Percentiles rank a stretch among this genome's conserved stretches.
phyloP scores from a whole-genome alignment of 2,329 filamentous ascomycete genomes.

The Microdochium trichocladiopsis region DNA sequence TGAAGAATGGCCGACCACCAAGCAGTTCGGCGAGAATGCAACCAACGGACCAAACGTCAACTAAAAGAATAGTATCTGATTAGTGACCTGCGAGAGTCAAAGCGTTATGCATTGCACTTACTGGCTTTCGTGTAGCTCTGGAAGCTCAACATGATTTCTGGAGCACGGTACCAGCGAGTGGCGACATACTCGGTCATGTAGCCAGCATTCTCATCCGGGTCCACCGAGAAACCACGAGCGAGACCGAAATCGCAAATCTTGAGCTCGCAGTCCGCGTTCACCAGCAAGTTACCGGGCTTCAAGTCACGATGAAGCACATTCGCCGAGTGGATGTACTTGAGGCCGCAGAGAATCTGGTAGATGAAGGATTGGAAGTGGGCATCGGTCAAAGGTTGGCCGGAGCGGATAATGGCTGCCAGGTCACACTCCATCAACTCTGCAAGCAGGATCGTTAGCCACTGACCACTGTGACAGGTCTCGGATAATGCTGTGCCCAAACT shows the following conservation, averaged over 20 bases:
- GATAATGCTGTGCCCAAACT: constrained; percentile 13
- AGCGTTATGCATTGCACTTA: constrained; percentile 46
- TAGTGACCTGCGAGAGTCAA: not conserved
- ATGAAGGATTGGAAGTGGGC: constrained; percentile 99
- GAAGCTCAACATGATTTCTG: constrained; percentile 99
- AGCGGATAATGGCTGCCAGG: constrained; percentile 93
- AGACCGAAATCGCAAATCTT: constrained; percentile 99
- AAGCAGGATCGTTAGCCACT: constrained; percentile 7
- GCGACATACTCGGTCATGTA: constrained; percentile 99
- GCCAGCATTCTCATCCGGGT: constrained; percentile 95
- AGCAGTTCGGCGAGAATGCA: constrained; percentile 96
- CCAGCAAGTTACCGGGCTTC: constrained; percentile 93
- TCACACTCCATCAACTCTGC: constrained; percentile 99
- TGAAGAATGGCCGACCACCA: constrained; percentile 96
- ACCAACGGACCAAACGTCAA: constrained; percentile 98
- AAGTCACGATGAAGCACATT: constrained; percentile 95
- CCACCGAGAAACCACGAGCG: constrained; percentile 91
- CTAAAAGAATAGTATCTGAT: constrained; percentile 34
- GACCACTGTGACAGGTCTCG: not conserved
- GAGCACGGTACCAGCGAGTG: constrained; percentile 89
- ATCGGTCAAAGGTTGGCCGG: constrained; percentile 92
- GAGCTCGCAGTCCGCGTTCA: constrained; percentile 98
- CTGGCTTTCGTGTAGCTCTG: constrained; percentile 99
- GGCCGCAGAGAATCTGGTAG: constrained; percentile 96
- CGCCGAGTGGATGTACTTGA: constrained; percentile 99